Conservation (phyloP, 2,329 filamentous ascomycete species). For the Aureobasidium vineae region DNA sequence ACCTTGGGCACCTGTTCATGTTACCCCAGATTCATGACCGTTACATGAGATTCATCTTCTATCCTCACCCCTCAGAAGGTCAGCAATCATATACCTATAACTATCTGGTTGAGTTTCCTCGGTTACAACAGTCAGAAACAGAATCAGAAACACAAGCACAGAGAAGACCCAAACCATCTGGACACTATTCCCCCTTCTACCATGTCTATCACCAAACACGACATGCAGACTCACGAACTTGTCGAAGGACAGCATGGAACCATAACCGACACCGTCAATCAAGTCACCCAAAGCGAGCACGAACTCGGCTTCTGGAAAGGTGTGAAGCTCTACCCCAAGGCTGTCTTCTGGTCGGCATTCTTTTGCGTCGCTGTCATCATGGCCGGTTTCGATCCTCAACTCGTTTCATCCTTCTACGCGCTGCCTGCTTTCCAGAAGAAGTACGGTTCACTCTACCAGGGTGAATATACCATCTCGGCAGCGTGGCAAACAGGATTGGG, state of each 20-base stretch:
- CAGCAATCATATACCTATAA: neutral
- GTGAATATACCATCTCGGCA: neutral
- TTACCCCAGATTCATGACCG: neutral
- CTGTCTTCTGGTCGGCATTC: neutral
- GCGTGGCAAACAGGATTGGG: neutral
- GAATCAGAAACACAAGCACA: too few relatives aligned
- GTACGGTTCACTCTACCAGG: neutral
- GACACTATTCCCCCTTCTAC: neutral
- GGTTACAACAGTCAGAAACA: too few relatives aligned
- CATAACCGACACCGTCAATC: neutral
- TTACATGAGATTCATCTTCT: neutral
- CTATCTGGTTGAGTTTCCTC: neutral
- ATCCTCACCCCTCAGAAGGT: neutral
- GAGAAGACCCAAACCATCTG: too few relatives aligned
- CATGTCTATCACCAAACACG: neutral
- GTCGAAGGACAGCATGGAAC: neutral
- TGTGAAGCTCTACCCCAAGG: neutral
- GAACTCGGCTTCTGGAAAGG: neutral
- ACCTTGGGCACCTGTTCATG: too few relatives aligned
- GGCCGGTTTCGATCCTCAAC: conserved; percentile 1
- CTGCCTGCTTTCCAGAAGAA: neutral
- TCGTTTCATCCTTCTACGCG: neutral
- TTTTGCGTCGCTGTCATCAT: conserved; percentile 1
- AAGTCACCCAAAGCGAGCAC: neutral
- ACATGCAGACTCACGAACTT: neutral